phyloP scores from a whole-genome alignment of 345 rosid species.

The Camelina laxa region DNA sequence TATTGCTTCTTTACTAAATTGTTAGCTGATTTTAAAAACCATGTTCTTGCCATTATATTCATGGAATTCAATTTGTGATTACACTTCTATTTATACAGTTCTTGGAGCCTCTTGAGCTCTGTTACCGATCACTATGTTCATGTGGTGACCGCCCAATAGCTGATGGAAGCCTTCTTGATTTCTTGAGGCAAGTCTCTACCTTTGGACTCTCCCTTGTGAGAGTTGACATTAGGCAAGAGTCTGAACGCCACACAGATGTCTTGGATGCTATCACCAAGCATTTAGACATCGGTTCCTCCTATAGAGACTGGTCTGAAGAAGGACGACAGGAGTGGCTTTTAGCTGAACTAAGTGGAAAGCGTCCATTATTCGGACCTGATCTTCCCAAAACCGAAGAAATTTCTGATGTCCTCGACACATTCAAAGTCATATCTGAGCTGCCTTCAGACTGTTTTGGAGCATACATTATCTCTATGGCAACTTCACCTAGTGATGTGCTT shows the following conservation, averaged over 20 bases:
- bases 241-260: constrained; percentile 96
- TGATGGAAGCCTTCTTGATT: constrained; percentile 99
- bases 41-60: not conserved
- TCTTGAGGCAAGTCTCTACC: constrained; percentile 95
- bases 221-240: constrained; percentile 97
- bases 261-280: constrained; percentile 91
- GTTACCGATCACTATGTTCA: constrained; percentile 87
- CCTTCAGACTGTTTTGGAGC: constrained; percentile 94
- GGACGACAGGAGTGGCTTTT: constrained; percentile 88
- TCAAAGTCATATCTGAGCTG: constrained; percentile 82
- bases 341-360: constrained; percentile 86
- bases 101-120: constrained; percentile 97
- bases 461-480: constrained; percentile 98
- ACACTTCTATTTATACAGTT: constrained; percentile 52
- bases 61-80: not conserved
- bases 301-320: constrained; percentile 91
- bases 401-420: constrained; percentile 84
- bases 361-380: constrained; percentile 93
- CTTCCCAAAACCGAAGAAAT: constrained; percentile 95
- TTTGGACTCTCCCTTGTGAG: constrained; percentile 95
- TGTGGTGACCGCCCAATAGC: constrained; percentile 96
- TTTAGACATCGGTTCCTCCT: constrained; percentile 86
- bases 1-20: not conserved
- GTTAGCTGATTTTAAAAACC: constrained; percentile 7
- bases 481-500: constrained; percentile 92